A percentile compares a stretch with the other conserved stretches of the same genome.
Conservation (phyloP, 352 stramenopile species). For the Hyaloperonospora arabidopsidis region DNA sequence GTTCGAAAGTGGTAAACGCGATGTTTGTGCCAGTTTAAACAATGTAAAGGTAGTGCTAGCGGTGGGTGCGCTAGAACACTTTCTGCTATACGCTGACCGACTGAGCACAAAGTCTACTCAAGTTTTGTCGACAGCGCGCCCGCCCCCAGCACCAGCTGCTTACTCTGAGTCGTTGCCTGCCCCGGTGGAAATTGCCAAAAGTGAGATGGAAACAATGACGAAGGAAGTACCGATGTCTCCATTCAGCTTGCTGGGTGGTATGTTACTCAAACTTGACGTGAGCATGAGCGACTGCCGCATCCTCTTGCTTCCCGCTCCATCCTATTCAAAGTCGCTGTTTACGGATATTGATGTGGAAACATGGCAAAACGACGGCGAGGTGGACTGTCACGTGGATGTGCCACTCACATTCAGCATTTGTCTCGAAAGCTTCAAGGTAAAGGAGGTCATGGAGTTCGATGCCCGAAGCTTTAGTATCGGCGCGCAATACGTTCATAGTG, state of each 20-base stretch:
- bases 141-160: constrained; percentile 22
- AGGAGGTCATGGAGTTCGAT: constrained; percentile 46
- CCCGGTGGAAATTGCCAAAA: constrained; percentile 21
- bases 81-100: constrained; percentile 57
- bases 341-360: constrained; percentile 46
- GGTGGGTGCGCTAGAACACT: constrained; percentile 45
- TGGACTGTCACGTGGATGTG: constrained; percentile 50
- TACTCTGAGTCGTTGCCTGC: constrained; percentile 28
- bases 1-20: constrained; percentile 40
- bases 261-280: constrained; percentile 43
- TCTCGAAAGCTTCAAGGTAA: constrained; percentile 37
- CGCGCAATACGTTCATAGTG: constrained; percentile 42
- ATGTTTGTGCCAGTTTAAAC: constrained; percentile 35
- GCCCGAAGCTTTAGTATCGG: constrained; percentile 41
- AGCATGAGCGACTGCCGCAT: constrained; percentile 52
- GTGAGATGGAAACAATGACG: constrained; percentile 26
- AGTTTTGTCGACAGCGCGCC: constrained; percentile 38
- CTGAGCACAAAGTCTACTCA: constrained; percentile 44
- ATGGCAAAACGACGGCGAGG: constrained; percentile 33
- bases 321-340: constrained; percentile 49
- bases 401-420: constrained; percentile 38
- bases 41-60: constrained; percentile 42
- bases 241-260: constrained; percentile 51
- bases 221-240: constrained; percentile 51
- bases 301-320: constrained; percentile 34